These are phyloP conservation scores for Pelargonium nanum DNA, from an alignment of 345 rosid genomes.

Conservation along the genomic window DNA sequence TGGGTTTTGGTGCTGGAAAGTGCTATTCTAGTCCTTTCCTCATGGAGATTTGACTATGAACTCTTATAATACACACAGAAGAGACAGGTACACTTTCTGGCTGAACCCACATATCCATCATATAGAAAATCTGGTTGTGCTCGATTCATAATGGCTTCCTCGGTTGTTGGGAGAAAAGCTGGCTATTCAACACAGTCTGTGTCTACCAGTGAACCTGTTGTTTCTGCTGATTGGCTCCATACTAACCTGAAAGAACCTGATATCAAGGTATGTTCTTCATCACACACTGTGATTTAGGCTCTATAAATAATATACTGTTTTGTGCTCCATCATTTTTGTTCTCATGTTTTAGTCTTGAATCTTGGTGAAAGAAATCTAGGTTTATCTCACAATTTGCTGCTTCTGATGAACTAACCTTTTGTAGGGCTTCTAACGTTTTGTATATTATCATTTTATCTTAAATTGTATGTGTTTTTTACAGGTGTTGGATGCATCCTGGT, in stretches of 20 bases:
- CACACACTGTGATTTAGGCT: too few species aligned
- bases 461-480: conserved; percentile 12
- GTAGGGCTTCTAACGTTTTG: background rate
- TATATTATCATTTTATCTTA: background rate
- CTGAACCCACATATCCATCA: conserved; percentile 14
- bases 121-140: conserved; percentile 21
- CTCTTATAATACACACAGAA: conserved; percentile 24
- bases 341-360: background rate
- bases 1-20: conserved; percentile 37
- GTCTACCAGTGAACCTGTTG: conserved; percentile 60
- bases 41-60: too few species aligned
- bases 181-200: conserved; percentile 37
- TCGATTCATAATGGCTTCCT: conserved; percentile 43
- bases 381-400: too few species aligned
- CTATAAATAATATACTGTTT: background rate
- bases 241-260: conserved; percentile 65
- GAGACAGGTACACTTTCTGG: conserved; percentile 22
- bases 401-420: too few species aligned
- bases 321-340: background rate
- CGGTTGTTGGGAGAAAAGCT: conserved; percentile 21
- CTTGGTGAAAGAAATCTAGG: background rate
- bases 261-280: conserved; percentile 49
- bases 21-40: conserved; percentile 6
- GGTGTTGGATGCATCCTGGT: conserved; percentile 98
- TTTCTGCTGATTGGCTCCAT: conserved; percentile 94